Percentiles rank a stretch among this genome's conserved stretches.
phyloP scores from a whole-genome alignment of 2,329 filamentous ascomycete species.

The Aspergillus udagawae region DNA sequence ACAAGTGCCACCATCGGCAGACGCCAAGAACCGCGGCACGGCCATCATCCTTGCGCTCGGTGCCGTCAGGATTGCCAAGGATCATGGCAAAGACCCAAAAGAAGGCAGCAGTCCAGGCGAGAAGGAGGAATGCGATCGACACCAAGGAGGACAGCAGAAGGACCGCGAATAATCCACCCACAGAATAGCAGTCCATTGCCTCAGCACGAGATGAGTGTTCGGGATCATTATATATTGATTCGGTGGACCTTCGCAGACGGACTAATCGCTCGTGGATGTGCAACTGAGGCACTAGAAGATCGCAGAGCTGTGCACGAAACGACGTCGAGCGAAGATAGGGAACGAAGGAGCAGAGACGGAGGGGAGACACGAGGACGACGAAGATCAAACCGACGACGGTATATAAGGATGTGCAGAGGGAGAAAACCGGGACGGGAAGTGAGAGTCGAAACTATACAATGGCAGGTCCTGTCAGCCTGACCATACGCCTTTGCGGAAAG shows the following conservation, averaged over 20 bases:
- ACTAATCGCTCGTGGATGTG: conserved; percentile 43
- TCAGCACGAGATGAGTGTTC: conserved; percentile 26
- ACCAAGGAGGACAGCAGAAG: conserved; percentile 55
- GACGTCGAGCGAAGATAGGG: conserved; percentile 42
- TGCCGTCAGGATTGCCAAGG: conserved; percentile 59
- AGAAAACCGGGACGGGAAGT: conserved; percentile 52
- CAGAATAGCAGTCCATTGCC: conserved; percentile 33
- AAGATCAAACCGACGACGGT: conserved; percentile 50
- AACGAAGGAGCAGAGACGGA: conserved; percentile 50
- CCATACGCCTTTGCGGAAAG: neutral
- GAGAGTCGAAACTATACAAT: conserved; percentile 49
- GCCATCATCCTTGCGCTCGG: conserved; percentile 58
- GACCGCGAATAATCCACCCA: conserved; percentile 45
- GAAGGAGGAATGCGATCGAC: conserved; percentile 53
- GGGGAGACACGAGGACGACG: conserved; percentile 49
- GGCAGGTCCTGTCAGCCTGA: conserved; percentile 9
- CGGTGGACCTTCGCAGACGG: conserved; percentile 18
- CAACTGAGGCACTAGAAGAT: conserved; percentile 51
- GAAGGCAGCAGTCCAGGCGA: conserved; percentile 56
- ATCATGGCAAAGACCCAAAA: conserved; percentile 62
- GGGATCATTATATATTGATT: conserved; percentile 41
- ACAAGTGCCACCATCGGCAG: conserved; percentile 58
- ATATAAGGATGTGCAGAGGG: conserved; percentile 52
- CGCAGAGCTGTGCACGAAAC: conserved; percentile 48
- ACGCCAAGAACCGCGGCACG: conserved; percentile 56